Percentiles rank a stretch among this genome's conserved stretches.
These are phyloP conservation scores for Rhodomyrtus psidioides DNA, from an alignment of 441 rosid genomes.

Conservation along the genomic window DNA sequence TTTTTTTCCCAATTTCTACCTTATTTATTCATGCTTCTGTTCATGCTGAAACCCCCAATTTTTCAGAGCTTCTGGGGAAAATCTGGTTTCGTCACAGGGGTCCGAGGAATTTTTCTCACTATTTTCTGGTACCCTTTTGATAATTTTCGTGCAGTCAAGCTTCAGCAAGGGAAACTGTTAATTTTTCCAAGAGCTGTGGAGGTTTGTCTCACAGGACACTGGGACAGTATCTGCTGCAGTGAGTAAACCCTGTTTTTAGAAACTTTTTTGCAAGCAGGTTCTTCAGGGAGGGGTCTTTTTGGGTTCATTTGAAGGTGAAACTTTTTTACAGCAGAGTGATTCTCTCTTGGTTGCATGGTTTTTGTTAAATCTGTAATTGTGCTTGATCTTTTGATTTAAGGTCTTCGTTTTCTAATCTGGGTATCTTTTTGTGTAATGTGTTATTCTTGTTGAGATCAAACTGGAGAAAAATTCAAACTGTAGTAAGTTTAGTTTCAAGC, in stretches of 20 bases:
- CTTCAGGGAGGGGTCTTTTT: neutral
- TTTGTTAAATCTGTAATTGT: neutral
- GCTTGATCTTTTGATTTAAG: neutral
- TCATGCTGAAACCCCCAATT: conserved; percentile 65
- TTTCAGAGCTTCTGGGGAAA: neutral
- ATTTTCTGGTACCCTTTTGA: neutral
- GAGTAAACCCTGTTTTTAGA: neutral
- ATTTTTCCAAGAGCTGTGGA: neutral
- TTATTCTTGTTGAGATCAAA: conserved; percentile 3
- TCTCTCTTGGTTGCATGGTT: neutral
- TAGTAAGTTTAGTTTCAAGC: conserved; percentile 7
- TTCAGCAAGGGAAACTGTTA: neutral
- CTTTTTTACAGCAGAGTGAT: neutral
- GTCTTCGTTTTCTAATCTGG: neutral
- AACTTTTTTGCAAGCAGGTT: neutral
- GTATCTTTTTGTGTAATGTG: neutral
- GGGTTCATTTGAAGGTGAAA: neutral
- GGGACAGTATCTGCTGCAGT: neutral
- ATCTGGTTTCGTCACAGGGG: neutral
- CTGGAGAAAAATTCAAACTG: conserved; percentile 13
- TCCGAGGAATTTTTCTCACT: conserved; percentile 8
- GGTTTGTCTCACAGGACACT: neutral
- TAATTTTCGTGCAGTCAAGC: neutral
- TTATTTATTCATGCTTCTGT: conserved; percentile 36
- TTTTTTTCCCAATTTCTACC: conserved; percentile 22